Conservation (phyloP, 1,284 basidiomycete species). For the Takashimella koratensis region DNA sequence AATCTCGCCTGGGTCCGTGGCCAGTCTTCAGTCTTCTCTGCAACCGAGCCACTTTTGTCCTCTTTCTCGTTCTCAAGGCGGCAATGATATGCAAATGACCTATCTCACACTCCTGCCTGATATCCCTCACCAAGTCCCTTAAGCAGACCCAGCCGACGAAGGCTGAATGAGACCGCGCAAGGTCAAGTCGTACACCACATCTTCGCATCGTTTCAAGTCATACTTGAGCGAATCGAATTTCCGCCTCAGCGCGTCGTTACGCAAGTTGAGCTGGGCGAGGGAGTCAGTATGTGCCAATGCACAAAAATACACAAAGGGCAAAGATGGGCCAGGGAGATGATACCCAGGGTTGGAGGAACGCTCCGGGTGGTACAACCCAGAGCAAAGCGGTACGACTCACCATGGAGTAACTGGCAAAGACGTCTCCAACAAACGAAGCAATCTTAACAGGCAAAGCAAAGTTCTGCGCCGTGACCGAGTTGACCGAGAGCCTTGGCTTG, state of each 20-base stretch:
- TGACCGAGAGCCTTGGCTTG: slow-evolving; percentile 48
- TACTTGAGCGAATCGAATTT: slow-evolving; percentile 51
- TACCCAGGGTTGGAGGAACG: too few relatives aligned
- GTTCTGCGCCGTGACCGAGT: slow-evolving; percentile 49
- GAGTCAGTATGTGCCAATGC: not conserved
- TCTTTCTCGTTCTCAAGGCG: too few relatives aligned
- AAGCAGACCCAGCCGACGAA: not conserved
- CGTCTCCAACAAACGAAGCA: slow-evolving; percentile 48
- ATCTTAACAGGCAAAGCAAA: slow-evolving; percentile 47
- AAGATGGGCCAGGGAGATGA: too few relatives aligned
- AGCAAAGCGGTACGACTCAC: slow-evolving; percentile 29
- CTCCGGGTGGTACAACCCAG: too few relatives aligned
- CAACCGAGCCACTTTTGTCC: too few relatives aligned
- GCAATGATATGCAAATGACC: too few relatives aligned
- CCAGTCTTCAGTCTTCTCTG: too few relatives aligned
- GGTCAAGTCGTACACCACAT: slow-evolving; percentile 50
- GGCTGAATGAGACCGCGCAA: slow-evolving; percentile 31
- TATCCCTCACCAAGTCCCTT: too few relatives aligned
- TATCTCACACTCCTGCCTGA: too few relatives aligned
- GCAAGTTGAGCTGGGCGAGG: slow-evolving; percentile 43
- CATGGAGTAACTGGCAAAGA: slow-evolving; percentile 49
- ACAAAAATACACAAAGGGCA: too few relatives aligned
- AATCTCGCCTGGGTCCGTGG: too few relatives aligned
- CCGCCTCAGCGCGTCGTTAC: slow-evolving; percentile 47
- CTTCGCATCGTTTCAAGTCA: slow-evolving; percentile 50